Evolutionary conservation across 257 asterid species (phyloP).

Genomic region (Solanum commersonii): DNA sequence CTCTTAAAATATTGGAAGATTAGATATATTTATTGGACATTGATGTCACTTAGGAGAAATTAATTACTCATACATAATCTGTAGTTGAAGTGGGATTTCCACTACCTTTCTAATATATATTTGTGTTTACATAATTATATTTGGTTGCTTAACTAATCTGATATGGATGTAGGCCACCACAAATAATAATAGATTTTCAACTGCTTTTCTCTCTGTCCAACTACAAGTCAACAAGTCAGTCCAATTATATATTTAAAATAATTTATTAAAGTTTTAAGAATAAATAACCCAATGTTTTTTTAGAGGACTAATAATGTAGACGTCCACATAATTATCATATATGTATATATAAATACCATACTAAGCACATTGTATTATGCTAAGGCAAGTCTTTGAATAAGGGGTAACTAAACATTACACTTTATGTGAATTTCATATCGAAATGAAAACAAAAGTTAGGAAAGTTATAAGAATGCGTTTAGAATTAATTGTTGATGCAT

Average conservation of each 20-base stretch:
- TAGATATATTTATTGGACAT: not conserved
- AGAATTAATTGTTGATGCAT: not conserved
- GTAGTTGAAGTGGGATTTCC: constrained; percentile 3
- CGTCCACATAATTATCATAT: not conserved
- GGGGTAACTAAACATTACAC: not conserved
- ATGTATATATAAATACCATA: not conserved
- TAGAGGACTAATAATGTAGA: not conserved
- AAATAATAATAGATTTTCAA: not conserved
- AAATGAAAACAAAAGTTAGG: not conserved
- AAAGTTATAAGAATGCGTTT: not conserved
- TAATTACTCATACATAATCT: not conserved
- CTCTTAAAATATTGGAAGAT: not conserved
- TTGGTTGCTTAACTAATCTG: not conserved
- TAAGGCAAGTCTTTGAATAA: not conserved
- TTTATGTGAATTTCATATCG: not conserved
- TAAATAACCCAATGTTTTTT: not conserved
- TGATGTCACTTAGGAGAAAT: not conserved
- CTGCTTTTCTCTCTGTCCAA: not conserved
- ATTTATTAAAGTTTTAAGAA: not conserved
- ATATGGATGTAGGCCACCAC: not conserved
- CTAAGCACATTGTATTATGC: not conserved
- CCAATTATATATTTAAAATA: not conserved
- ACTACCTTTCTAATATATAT: not conserved
- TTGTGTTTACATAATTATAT: not conserved
- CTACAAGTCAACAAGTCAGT: not conserved